These are phyloP conservation scores for Solanum neorickii DNA, from an alignment of 257 asterid genomes.

Conservation along the genomic window DNA sequence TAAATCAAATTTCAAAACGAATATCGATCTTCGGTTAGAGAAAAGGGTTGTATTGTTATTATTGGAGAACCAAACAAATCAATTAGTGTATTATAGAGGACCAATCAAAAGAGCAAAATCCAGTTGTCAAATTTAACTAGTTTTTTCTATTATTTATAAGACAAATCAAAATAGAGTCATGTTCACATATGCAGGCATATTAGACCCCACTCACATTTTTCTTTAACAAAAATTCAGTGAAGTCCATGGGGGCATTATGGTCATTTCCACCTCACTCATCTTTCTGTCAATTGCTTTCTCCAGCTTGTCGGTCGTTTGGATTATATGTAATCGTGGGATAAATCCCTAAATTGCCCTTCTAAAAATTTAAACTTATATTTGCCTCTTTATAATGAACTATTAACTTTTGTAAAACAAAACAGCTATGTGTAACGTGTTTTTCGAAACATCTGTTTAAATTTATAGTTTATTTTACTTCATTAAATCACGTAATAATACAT, in stretches of 20 bases:
- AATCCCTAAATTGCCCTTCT: not conserved
- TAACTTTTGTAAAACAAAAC: not conserved
- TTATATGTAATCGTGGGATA: not conserved
- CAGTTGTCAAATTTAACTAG: constrained; percentile 38
- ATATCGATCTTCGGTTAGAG: fast-evolving
- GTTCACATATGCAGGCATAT: constrained; percentile 32
- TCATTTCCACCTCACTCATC: not conserved
- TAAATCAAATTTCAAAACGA: not conserved
- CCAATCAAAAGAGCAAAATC: constrained; percentile 5
- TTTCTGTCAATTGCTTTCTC: not conserved
- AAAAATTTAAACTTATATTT: not conserved
- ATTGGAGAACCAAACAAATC: not conserved
- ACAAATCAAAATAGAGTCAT: constrained; percentile 31
- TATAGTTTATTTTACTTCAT: too few relatives aligned
- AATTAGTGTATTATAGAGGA: not conserved
- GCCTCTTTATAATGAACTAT: not conserved
- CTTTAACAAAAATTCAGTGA: not conserved
- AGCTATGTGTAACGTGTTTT: too few relatives aligned
- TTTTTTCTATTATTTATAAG: constrained; percentile 11
- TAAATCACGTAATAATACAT: too few relatives aligned
- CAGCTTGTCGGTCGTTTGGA: not conserved
- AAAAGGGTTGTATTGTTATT: not conserved
- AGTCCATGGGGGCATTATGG: constrained; percentile 25
- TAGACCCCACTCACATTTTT: constrained; percentile 19
- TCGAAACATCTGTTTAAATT: too few relatives aligned